These are phyloP conservation scores for Colletotrichum musicola DNA, from an alignment of 2,329 filamentous ascomycete genomes.

Conservation along the genomic window DNA sequence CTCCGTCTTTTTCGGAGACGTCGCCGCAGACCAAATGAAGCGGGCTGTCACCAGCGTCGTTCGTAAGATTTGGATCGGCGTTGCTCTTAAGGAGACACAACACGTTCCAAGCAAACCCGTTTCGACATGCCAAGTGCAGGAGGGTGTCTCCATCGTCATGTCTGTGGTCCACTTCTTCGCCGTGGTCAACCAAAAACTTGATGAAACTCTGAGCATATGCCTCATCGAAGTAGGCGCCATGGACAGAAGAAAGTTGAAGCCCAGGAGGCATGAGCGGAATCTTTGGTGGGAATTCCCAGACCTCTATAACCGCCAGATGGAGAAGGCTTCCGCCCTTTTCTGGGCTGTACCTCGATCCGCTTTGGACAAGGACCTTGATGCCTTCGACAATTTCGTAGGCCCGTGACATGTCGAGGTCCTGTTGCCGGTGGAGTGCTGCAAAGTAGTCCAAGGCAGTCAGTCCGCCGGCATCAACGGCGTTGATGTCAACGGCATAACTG, in stretches of 20 bases:
- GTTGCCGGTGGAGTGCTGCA: no score
- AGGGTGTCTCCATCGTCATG: background rate
- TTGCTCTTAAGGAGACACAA: no score
- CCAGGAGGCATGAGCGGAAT: background rate
- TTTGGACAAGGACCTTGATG: background rate
- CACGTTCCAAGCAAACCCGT: no score
- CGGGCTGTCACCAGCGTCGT: no score
- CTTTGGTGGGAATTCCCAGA: no score
- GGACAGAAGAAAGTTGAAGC: background rate
- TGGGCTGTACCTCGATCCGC: background rate
- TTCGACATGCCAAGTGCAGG: background rate
- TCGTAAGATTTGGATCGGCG: no score
- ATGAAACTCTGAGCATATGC: background rate
- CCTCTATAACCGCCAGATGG: background rate
- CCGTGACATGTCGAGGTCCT: background rate
- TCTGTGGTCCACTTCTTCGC: background rate
- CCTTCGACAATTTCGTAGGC: background rate
- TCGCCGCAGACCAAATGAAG: no score
- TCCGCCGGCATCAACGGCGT: background rate
- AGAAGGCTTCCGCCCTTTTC: background rate
- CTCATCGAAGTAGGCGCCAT: background rate
- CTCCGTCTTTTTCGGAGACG: no score
- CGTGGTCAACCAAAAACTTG: background rate
- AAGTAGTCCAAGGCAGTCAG: background rate
- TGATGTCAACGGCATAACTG: background rate